Evolutionary conservation across 768 basidiomycete genomes (phyloP), one percentile per base, ranked within the genome.

Genomic region (Mycena alexandri): DNA sequence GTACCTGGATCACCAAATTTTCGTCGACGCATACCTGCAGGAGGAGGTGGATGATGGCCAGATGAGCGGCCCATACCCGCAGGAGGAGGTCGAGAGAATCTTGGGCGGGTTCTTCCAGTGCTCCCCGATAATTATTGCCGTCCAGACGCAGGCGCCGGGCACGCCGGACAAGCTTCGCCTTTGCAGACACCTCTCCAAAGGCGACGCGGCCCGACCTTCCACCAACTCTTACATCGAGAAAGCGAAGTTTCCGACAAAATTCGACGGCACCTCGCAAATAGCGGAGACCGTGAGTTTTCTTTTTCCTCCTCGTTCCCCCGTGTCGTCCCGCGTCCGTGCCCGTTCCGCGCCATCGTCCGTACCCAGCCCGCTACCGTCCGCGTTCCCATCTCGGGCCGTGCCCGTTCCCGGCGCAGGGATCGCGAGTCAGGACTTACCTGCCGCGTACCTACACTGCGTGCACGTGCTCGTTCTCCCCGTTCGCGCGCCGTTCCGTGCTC

Each of bases 11-110:
- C 38, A 38, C 14, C 38, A 10, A 11, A 14, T 2, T 2, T 67
- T 57, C 0, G 67, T 80, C 10, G 41, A 72, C 7, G 47, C 47
- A 0, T 77, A 77, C 33, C 60, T 77, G 1, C 17, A 43, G 0
- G 67, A 72, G 0, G 77, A 79, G 53, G 61, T 75, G 1, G 21
- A 21, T 0, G 65, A 73, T 0, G 43, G 63, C 11, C 21, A 75
- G 4, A 78, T 80, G 75, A 72, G 70, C 29, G 76, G 79, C 9
- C 73, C 76, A 1, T 79, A 72, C 63, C 41, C 61, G 24, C 29
- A 33, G 41, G 44, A 1, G 14, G 61, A 62, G 61, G 64, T 14
- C 0, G 73, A 76, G 50, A 14, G 21, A 0, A 77, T 75, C 12
- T 47, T 80, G 29, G 29, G 29, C 1, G 61, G 78, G 0, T 21